Evolutionary conservation across 495 filamentous ascomycete genomes (phyloP), one percentile per base, ranked within the genome.

Genomic region (Hypoxylon cercidicola): DNA sequence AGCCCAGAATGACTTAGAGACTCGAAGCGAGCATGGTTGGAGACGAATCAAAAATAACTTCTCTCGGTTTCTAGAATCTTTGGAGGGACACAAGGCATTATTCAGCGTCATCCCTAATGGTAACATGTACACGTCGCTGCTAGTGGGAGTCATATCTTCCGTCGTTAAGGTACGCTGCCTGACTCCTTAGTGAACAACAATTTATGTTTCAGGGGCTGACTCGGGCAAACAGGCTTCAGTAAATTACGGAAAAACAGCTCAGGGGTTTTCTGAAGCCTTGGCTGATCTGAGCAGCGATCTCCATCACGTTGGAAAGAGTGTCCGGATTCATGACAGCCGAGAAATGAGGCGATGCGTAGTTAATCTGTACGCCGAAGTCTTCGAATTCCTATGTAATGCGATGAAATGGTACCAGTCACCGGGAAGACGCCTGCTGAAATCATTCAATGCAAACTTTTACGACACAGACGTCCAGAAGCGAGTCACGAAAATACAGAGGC

Each of bases 11-110:
- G 15, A 40, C 12, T 40, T 40, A 3, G 37, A 40, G 7, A 40
- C 37, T n/a, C 37, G 37, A 40, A 40, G 15, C 13, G 37, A 40
- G 9, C 37, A 40, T 40, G 37, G 37, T 12, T 40, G 37, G 37
- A 16, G 37, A 16, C 37, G 37, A 9, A 12, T 16, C 1, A 40
- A 40, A 12, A 40, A 40, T 7, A 40, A 40, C 37, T 40, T 40
- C 37, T 16, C 15, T 16, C 15, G 13, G 12, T 40, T 40, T 7
- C 3, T 40, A 9, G 37, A 40, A 16, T 40, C 37, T 40, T 40
- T 40, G 13, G 37, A 40, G 37, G 37, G 37, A 4, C 37, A 40
- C 37, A 40, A 40, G 37, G 37, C 37, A 16, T 40, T 40, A 9
- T 40, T 40, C 13, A 40, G 37, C 15, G 37, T 16, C 15, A 40